phyloP scores from a whole-genome alignment of 2,329 filamentous ascomycete species.

The Plenodomus tracheiphilus region DNA sequence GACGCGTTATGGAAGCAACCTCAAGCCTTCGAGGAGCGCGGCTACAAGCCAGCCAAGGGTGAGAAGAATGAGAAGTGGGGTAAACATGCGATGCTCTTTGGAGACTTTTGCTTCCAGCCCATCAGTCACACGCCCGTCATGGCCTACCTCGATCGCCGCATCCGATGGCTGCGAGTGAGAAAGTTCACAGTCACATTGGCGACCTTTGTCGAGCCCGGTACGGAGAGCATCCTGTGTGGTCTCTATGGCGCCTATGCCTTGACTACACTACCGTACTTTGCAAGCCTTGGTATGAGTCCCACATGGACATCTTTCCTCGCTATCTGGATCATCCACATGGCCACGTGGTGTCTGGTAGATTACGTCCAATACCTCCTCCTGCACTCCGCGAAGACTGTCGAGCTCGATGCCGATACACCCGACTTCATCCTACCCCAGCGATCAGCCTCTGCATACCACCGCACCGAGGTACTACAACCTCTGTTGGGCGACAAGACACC shows the following conservation, averaged over 20 bases:
- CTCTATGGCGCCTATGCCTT: slow-evolving; percentile 77
- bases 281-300: slow-evolving; percentile 57
- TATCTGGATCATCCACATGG: slow-evolving; percentile 69
- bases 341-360: slow-evolving; percentile 75
- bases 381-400: slow-evolving; percentile 72
- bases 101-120: slow-evolving; percentile 88
- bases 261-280: slow-evolving; percentile 71
- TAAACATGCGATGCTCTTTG: slow-evolving; percentile 82
- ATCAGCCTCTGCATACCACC: slow-evolving; percentile 38
- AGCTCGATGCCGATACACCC: slow-evolving; percentile 73
- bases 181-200: slow-evolving; percentile 92
- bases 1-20: slow-evolving; percentile 81
- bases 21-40: slow-evolving; percentile 33
- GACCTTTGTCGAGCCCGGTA: slow-evolving; percentile 89
- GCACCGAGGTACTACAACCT: slow-evolving; percentile 23
- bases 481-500: slow-evolving; percentile 18
- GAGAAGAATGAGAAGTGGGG: slow-evolving; percentile 54
- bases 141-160: slow-evolving; percentile 78
- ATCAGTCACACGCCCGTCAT: slow-evolving; percentile 77
- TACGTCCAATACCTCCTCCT: slow-evolving; percentile 72
- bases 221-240: slow-evolving; percentile 84
- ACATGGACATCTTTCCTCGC: slow-evolving; percentile 69
- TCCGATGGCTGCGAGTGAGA: slow-evolving; percentile 87
- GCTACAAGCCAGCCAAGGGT: slow-evolving; percentile 25
- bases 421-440: slow-evolving; percentile 64